Evolutionary conservation across 805 yeast genomes (phyloP), one percentile per base, ranked within the genome.

Genomic region (Barnettozyma sucrosica): DNA sequence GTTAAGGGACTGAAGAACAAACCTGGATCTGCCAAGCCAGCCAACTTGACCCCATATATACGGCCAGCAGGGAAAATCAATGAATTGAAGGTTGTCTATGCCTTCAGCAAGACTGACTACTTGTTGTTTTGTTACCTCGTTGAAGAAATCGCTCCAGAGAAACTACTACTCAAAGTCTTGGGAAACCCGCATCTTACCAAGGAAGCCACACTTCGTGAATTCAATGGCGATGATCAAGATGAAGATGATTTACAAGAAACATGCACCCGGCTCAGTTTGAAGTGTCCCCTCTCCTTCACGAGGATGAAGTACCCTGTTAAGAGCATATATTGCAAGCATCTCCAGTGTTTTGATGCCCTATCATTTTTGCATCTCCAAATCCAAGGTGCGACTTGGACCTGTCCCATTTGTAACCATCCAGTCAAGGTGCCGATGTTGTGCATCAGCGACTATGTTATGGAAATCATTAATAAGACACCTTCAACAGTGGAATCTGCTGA

Each of bases 291-390:
- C 6, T 79, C 93, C 2, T 83, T 78, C 58, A 72, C 79, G 8
- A 74, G 86, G 48, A 83, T 93, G 75, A 68, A 71, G 47, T 64
- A 75, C 45, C 98, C 99, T 0, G 78, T 81, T 1, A 77, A 88
- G 54, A 80, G 95, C 1, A 66, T 73, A 1, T 69, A 66, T 41
- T 93, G 99, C 66, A 68, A 75, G 32, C 99, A 93, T 65, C 67
- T 89, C 14, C 92, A 86, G 57, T 90, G 98, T 61, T 88, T 90
- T 63, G 99, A 93, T 65, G 90, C 87, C 0, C 63, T 73, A 32
- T 78, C 86, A 39, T 93, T 77, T 59, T 56, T 93, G 9, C 77
- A 80, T 57, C 72, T 89, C 39, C 98, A 92, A 62, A 71, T 72
- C 47, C 92, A 85, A 60, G 79, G 85, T 0, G 85, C 96, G 0